Base-by-base conservation (phyloP, 129 eudicot species). In the Erigeron canadensis region DNA sequence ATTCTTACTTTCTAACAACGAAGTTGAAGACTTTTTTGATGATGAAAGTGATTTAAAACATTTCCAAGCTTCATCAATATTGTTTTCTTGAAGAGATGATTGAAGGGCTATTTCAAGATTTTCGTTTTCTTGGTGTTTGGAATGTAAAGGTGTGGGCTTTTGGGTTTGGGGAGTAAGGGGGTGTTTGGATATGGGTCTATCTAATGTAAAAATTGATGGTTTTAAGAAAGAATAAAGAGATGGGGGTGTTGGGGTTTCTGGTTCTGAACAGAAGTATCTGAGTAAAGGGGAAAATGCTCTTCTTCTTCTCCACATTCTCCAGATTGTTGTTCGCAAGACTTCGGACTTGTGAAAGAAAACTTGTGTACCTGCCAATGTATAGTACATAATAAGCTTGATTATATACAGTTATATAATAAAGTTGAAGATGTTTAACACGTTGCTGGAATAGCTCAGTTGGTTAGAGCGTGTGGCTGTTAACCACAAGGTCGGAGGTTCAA, bases 401-500 rank as follows among this genome's bases (percentile, higher is more conserved):
- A 23, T 23, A 23, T 2, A 2, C 2, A 2, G 34, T 23, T 23
- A 23, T 23, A 23, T 23, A 23, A 23, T 23, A 23, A 23, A 23
- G 34, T 1, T 23, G 34, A 23, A 23, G 34, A 23, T 23, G 34
- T 23, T 1, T 23, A 23, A 23, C 34, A 23, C 34, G 34, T 23
- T 23, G 98, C 95, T 92, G 95, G 96, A 92, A 89, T 86, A 86
- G 95, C 96, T 92, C 98, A 91, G 96, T 86, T 91, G 98, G 98
- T 85, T 92, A 92, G 98, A 92, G 98, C 98, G 95, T 92, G 96
- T 89, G 98, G 96, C 95, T 86, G 96, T 92, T 89, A 88, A 92
- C 96, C 98, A 92, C 98, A 92, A 92, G 98, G 98, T 91, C 98
- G 98, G 98, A 91, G 98, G 96, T 92, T 92, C 98, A 63, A 92